These are phyloP conservation scores for Populus trichocarpa DNA, from an alignment of 441 rosid species.

Conservation along the genomic window DNA sequence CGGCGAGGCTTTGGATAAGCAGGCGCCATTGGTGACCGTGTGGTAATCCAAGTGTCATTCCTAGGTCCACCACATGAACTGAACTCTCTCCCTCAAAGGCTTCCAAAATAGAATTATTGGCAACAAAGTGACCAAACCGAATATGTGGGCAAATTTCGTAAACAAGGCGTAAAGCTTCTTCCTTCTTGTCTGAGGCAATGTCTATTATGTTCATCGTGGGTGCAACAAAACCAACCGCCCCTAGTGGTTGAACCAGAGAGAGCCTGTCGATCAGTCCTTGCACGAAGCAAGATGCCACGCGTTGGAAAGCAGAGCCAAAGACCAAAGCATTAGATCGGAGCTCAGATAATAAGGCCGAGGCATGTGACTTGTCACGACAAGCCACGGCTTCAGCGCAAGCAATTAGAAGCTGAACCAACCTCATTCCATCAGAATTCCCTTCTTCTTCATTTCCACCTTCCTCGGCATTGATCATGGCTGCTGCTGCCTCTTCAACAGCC, in stretches of 20 bases:
- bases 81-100: conserved; percentile 77
- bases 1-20: conserved; percentile 52
- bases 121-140: conserved; percentile 54
- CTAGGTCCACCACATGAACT: conserved; percentile 62
- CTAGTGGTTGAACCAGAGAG: conserved; percentile 44
- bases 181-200: conserved; percentile 38
- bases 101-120: conserved; percentile 59
- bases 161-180: conserved; percentile 53
- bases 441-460: conserved; percentile 29
- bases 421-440: conserved; percentile 40
- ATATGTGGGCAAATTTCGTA: conserved; percentile 60
- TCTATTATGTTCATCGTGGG: conserved; percentile 39
- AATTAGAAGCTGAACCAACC: conserved; percentile 49
- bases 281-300: conserved; percentile 67
- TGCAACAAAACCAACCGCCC: conserved; percentile 25
- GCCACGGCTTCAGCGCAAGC: conserved; percentile 74
- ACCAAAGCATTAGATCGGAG: conserved; percentile 46
- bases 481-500: conserved; percentile 46
- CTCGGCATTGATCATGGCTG: conserved; percentile 17
- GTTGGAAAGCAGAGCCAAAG: conserved; percentile 60
- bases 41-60: conserved; percentile 56
- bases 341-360: conserved; percentile 47
- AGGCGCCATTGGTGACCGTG: conserved; percentile 55
- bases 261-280: conserved; percentile 55
- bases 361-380: conserved; percentile 53